Percentiles rank a stretch among this genome's conserved stretches.
phyloP scores from a whole-genome alignment of 768 basidiomycete species.

The Boletellus emodensis region DNA sequence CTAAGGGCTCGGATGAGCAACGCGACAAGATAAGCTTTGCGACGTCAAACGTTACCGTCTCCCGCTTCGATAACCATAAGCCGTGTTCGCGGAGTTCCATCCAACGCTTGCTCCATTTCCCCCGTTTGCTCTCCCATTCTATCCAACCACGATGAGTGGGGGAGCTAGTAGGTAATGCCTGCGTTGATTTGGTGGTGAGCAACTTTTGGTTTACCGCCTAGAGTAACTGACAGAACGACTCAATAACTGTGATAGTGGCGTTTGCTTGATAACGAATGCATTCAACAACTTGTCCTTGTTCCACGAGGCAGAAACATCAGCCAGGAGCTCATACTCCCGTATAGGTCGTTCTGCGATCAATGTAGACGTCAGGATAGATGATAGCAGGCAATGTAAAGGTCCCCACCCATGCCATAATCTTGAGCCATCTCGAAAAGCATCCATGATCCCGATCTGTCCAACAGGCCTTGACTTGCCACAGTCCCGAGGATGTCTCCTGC shows the following conservation, averaged over 20 bases:
- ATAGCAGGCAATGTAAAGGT: not conserved
- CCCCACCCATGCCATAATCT: constrained; percentile 88
- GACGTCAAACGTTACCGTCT: constrained; percentile 53
- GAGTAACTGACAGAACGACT: constrained; percentile 50
- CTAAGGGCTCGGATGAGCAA: constrained; percentile 36
- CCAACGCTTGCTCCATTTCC: constrained; percentile 95
- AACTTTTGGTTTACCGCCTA: constrained; percentile 35
- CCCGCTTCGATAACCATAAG: constrained; percentile 85
- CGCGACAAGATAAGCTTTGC: not conserved
- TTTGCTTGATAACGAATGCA: constrained; percentile 73
- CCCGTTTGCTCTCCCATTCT: constrained; percentile 86
- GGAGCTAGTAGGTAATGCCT: constrained; percentile 47
- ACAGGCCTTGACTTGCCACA: constrained; percentile 61
- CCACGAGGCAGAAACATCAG: constrained; percentile 83
- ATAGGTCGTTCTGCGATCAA: constrained; percentile 74
- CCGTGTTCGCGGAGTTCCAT: constrained; percentile 82
- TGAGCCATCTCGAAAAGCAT: constrained; percentile 89
- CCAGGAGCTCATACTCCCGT: constrained; percentile 79
- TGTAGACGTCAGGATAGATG: constrained; percentile 5
- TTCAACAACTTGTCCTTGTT: constrained; percentile 79
- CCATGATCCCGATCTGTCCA: constrained; percentile 71
- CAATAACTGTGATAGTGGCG: constrained; percentile 57
- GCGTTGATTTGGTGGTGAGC: constrained; percentile 37
- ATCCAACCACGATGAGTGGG: constrained; percentile 58
- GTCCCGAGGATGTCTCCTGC: constrained; percentile 70